These are phyloP conservation scores for Gossypium bickii DNA, from an alignment of 345 rosid species.

Conservation along the genomic window DNA sequence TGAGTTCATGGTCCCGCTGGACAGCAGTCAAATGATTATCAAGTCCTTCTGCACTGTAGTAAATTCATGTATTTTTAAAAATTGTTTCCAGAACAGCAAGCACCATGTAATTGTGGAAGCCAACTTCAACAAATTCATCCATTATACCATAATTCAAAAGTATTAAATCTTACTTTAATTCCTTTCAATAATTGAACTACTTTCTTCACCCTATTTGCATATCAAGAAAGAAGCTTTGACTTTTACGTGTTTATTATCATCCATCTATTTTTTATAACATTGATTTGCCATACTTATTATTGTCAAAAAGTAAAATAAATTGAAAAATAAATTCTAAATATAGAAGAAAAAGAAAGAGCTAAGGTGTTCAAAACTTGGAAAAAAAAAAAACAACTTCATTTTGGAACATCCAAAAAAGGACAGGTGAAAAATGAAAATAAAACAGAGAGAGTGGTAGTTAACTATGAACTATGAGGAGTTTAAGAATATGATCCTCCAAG, in stretches of 20 bases:
- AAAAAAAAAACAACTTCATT: neutral
- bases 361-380: neutral
- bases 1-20: slow-evolving; percentile 75
- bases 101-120: neutral
- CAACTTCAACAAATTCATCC: neutral
- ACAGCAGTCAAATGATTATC: slow-evolving; percentile 81
- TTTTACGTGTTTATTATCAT: neutral
- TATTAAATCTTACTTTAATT: neutral
- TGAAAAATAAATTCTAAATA: neutral
- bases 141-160: neutral
- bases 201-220: neutral
- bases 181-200: neutral
- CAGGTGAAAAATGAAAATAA: neutral
- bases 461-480: neutral
- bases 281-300: neutral
- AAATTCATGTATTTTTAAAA: slow-evolving; percentile 18
- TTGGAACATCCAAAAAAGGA: neutral
- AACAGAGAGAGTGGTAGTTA: neutral
- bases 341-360: neutral
- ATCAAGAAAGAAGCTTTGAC: neutral
- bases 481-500: neutral
- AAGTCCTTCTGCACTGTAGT: slow-evolving; percentile 84
- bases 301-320: neutral
- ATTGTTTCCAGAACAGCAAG: slow-evolving; percentile 4
- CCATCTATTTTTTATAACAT: neutral